phyloP scores from a whole-genome alignment of 495 filamentous ascomycete species.

The Penicillium flavigenum region DNA sequence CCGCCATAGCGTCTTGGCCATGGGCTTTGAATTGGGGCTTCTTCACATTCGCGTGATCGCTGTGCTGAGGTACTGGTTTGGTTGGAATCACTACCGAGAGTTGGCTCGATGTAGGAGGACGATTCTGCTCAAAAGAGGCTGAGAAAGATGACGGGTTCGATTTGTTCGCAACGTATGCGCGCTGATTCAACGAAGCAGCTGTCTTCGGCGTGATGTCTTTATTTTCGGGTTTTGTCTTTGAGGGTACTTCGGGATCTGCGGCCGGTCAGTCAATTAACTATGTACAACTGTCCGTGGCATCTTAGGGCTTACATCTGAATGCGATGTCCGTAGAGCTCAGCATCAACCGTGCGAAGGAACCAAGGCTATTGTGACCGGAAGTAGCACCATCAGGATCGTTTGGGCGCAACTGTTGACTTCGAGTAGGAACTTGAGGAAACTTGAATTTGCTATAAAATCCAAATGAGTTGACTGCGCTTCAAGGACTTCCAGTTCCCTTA shows the following conservation, averaged over 20 bases:
- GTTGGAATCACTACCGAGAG: slow-evolving; percentile 42
- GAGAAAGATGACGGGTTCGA: slow-evolving; percentile 20
- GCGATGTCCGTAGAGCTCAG: slow-evolving; percentile 55
- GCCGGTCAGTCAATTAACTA: slow-evolving; percentile 14
- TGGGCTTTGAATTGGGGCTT: slow-evolving; percentile 34
- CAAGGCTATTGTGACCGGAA: slow-evolving; percentile 38
- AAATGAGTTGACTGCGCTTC: slow-evolving; percentile 9
- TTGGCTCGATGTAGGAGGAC: slow-evolving; percentile 27
- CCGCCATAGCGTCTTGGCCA: slow-evolving; percentile 27
- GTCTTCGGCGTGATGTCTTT: slow-evolving; percentile 23
- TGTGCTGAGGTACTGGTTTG: slow-evolving; percentile 30
- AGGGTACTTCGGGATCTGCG: slow-evolving; percentile 42
- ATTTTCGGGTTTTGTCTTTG: slow-evolving; percentile 24
- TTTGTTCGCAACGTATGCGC: slow-evolving; percentile 23
- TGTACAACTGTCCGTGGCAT: background rate
- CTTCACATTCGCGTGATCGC: slow-evolving; percentile 27
- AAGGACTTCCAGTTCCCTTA: slow-evolving; percentile 38
- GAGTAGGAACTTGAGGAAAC: slow-evolving; percentile 34
- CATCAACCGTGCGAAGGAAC: slow-evolving; percentile 59
- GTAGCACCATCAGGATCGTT: slow-evolving; percentile 22
- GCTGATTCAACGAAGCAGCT: slow-evolving; percentile 23
- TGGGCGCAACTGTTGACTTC: slow-evolving; percentile 22
- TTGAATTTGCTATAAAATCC: slow-evolving; percentile 65
- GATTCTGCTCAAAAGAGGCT: slow-evolving; percentile 17
- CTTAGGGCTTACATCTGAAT: slow-evolving; percentile 49